A percentile compares a stretch with the other conserved stretches of the same genome.
These are phyloP conservation scores for Pseudogymnoascus pannorum DNA, from an alignment of 2,329 filamentous ascomycete genomes.

Conservation along the genomic window DNA sequence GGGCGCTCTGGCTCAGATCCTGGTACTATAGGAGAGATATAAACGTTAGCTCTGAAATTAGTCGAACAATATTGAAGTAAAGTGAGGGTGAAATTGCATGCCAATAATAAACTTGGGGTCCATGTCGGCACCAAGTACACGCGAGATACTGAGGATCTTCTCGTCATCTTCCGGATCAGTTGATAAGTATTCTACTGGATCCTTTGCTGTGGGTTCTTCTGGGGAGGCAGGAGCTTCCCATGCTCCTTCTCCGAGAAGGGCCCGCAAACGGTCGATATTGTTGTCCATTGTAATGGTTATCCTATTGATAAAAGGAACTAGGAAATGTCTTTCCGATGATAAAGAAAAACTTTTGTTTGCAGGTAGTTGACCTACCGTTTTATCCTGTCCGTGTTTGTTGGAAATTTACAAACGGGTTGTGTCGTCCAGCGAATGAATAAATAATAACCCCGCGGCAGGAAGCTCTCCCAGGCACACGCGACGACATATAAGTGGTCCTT, in stretches of 20 bases:
- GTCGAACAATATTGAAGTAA: not conserved
- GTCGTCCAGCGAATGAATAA: not conserved
- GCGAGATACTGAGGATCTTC: constrained; percentile 3
- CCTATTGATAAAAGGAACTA: not conserved
- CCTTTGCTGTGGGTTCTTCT: constrained; percentile 6
- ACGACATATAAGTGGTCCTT: not conserved
- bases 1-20: constrained; percentile 7
- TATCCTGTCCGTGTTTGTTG: not conserved
- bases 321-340: not conserved
- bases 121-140: not conserved
- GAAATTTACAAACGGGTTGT: not conserved
- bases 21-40: not conserved
- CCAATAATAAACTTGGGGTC: not conserved
- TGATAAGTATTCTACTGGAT: constrained; percentile 13
- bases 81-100: not conserved
- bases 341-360: not conserved
- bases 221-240: not conserved
- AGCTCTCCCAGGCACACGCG: not conserved
- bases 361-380: not conserved
- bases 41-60: constrained; percentile 5
- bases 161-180: constrained; percentile 19
- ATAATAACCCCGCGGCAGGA: not conserved
- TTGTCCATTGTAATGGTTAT: not conserved
- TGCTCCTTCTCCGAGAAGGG: constrained; percentile 12
- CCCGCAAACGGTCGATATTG: constrained; percentile 15